Evolutionary conservation across 148 eudicot species (phyloP).

Genomic region (Rhododendron kiyosumense): DNA sequence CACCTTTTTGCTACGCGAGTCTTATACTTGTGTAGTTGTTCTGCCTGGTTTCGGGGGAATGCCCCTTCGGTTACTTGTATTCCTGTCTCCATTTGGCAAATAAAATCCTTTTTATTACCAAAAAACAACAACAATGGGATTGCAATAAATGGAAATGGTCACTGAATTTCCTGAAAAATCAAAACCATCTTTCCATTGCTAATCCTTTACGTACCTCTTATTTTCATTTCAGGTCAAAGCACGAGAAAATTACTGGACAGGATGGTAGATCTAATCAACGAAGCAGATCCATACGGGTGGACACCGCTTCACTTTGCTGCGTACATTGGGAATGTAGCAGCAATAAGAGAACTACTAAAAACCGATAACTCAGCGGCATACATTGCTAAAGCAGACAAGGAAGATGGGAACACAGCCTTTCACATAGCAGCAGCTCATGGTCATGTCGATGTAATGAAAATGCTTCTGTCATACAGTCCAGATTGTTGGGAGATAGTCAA

Average conservation of each 20-base stretch:
- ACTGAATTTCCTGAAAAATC: background rate
- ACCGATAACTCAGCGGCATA: background rate
- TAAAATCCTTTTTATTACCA: too few relatives aligned
- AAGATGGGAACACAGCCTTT: background rate
- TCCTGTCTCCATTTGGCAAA: too few relatives aligned
- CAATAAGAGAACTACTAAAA: background rate
- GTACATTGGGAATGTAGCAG: background rate
- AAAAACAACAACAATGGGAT: too few relatives aligned
- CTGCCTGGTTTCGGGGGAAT: too few relatives aligned
- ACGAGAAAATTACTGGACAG: background rate
- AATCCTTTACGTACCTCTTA: background rate
- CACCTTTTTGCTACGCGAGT: too few relatives aligned
- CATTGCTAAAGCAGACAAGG: background rate
- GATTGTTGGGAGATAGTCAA: background rate
- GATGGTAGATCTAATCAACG: background rate
- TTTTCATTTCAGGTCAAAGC: background rate
- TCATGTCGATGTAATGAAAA: background rate
- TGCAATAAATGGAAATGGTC: too few relatives aligned
- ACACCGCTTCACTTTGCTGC: constrained; percentile 11
- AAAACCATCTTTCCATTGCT: background rate
- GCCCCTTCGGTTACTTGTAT: too few relatives aligned
- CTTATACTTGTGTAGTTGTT: too few relatives aligned
- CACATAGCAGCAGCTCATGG: background rate
- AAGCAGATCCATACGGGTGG: background rate
- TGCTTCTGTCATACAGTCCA: background rate